phyloP scores from a whole-genome alignment of 2,329 filamentous ascomycete species.

The Cytospora leucostoma region DNA sequence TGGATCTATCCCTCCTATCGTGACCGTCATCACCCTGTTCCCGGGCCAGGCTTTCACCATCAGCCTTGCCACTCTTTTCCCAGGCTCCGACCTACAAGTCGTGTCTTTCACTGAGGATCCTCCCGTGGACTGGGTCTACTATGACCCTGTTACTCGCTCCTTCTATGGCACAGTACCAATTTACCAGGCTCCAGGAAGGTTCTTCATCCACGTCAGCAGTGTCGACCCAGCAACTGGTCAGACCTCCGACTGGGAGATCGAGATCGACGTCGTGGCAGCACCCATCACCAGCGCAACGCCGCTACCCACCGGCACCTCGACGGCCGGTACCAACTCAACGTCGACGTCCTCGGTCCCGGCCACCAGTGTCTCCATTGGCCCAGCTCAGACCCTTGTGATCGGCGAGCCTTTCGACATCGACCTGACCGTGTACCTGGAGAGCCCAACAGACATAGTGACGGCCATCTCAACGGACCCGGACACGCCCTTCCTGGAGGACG shows the following conservation, averaged over 20 bases:
- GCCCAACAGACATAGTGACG: neutral
- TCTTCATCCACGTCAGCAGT: neutral
- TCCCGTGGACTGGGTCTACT: neutral
- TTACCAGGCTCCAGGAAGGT: neutral
- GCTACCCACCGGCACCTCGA: neutral
- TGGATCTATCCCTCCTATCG: neutral
- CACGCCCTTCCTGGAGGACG: slow-evolving; percentile 4
- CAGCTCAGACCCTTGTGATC: slow-evolving; percentile 2
- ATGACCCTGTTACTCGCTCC: slow-evolving; percentile 16
- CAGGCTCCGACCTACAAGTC: slow-evolving; percentile 2
- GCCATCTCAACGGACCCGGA: slow-evolving; percentile 3
- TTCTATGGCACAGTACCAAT: slow-evolving; percentile 7
- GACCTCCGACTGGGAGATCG: neutral
- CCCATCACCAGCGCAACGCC: neutral
- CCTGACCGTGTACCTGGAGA: slow-evolving; percentile 2
- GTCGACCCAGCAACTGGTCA: neutral
- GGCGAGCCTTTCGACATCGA: slow-evolving; percentile 8
- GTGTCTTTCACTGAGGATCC: slow-evolving; percentile 8
- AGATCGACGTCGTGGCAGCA: neutral
- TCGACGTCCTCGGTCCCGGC: neutral
- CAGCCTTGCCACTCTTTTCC: neutral
- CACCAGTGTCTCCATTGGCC: neutral
- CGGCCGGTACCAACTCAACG: neutral
- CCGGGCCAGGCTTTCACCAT: slow-evolving; percentile 5
- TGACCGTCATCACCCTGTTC: neutral